Conservation (phyloP, 139 green algal genomes). For the Pleodorina starrii region DNA sequence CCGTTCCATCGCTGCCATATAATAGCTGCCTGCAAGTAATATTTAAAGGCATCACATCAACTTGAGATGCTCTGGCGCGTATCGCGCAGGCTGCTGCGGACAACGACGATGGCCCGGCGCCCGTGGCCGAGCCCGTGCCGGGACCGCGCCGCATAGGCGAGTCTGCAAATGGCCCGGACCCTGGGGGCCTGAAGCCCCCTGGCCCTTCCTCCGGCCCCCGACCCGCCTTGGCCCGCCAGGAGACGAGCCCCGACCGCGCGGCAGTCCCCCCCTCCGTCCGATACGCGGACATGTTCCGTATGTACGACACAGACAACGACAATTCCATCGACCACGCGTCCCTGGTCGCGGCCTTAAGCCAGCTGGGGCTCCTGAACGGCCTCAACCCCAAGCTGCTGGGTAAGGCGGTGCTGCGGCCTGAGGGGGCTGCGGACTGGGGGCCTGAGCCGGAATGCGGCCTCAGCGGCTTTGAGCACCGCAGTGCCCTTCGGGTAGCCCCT, state of each 20-base stretch:
- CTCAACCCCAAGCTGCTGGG: conserved; percentile 21
- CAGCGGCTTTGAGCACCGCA: no score
- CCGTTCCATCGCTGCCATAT: not conserved
- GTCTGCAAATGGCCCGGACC: not conserved
- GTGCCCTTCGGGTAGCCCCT: no score
- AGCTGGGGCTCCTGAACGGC: conserved; percentile 29
- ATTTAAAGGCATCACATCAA: no score
- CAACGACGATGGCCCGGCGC: not conserved
- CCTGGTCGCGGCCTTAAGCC: conserved; percentile 2
- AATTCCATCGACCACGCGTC: not conserved
- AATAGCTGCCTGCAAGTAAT: no score
- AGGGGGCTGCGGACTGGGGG: no score
- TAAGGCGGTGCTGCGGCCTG: not conserved
- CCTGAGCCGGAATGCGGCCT: no score
- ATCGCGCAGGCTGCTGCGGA: not conserved
- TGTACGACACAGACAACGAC: conserved; percentile 32
- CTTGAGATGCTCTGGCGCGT: not conserved
- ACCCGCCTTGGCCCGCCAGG: not conserved
- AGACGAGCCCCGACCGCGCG: not conserved
- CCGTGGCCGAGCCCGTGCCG: not conserved
- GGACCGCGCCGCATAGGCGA: not conserved
- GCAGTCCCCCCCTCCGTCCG: not conserved
- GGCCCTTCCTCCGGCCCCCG: not conserved
- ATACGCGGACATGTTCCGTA: conserved; percentile 28
- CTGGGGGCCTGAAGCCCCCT: not conserved